Evolutionary conservation across 73 alveolate genomes (phyloP).

Genomic region (Stentor coeruleus): DNA sequence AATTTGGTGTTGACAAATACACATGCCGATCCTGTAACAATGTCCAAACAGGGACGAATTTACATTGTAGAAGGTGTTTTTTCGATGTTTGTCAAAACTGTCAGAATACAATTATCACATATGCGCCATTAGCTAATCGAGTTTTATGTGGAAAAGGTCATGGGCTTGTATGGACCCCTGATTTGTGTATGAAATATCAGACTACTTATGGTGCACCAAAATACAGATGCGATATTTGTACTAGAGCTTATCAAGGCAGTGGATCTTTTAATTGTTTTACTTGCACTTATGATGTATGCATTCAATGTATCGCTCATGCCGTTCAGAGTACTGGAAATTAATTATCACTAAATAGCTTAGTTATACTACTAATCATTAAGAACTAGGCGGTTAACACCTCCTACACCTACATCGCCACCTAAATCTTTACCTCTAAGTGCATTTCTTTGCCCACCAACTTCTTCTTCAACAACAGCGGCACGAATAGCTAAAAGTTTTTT

Average conservation of each 20-base stretch:
- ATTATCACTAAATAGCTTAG: background rate
- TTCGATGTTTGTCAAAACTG: background rate
- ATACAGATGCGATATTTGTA: background rate
- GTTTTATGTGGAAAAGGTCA: background rate
- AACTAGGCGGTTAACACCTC: slow-evolving; percentile 15
- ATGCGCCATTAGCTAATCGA: background rate
- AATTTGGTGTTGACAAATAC: background rate
- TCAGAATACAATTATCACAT: background rate
- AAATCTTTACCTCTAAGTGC: slow-evolving; percentile 20
- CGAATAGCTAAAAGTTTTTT: slow-evolving; percentile 57
- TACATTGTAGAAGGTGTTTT: background rate
- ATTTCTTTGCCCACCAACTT: background rate
- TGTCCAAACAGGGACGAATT: background rate
- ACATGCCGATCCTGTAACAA: background rate
- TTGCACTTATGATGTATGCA: background rate
- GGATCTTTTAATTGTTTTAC: background rate
- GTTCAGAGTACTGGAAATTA: background rate
- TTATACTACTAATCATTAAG: background rate
- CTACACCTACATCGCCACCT: slow-evolving; percentile 19
- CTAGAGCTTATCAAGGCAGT: background rate
- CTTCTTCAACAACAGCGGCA: slow-evolving; percentile 34
- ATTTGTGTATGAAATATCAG: background rate
- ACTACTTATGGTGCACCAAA: background rate
- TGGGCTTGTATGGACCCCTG: background rate
- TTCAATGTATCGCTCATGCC: background rate